phyloP scores from a whole-genome alignment of 257 asterid species.

The Forsythia viridissima region DNA sequence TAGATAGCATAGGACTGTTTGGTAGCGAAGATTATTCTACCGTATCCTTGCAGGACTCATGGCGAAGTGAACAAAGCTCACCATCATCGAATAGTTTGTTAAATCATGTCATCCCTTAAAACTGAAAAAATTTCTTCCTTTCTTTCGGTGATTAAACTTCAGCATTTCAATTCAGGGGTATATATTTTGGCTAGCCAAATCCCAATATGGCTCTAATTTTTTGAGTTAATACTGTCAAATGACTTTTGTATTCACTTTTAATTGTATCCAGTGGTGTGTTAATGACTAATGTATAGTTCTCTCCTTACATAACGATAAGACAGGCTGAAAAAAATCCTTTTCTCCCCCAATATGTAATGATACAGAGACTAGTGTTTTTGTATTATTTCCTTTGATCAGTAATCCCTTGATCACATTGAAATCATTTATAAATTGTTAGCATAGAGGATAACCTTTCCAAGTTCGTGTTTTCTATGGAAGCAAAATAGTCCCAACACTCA shows the following conservation, averaged over 20 bases:
- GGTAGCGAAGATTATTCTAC: constrained; percentile 49
- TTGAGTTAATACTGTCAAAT: not conserved
- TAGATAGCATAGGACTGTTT: constrained; percentile 10
- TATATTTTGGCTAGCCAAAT: not conserved
- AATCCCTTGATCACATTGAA: not conserved
- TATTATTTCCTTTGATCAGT: not conserved
- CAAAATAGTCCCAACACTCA: not conserved
- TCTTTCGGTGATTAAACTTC: not conserved
- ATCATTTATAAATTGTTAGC: not conserved
- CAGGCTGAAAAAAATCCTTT: not conserved
- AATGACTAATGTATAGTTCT: not conserved
- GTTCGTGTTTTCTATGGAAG: not conserved
- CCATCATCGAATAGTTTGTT: constrained; percentile 71
- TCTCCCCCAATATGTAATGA: constrained; percentile 12
- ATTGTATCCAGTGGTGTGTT: not conserved
- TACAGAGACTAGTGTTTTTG: not conserved
- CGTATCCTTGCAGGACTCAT: constrained; percentile 46
- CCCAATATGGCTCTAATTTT: not conserved
- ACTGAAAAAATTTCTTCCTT: not conserved
- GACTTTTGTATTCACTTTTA: no score
- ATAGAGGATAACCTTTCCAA: not conserved
- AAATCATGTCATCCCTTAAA: constrained; percentile 34
- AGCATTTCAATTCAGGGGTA: not conserved
- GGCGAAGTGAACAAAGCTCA: constrained; percentile 65
- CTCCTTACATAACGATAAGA: not conserved